Percentiles rank a stretch among this genome's conserved stretches.
These are phyloP conservation scores for Gaertneriomyces sp. DNA, from an alignment of 192 early-diverging fungal genomes.

Conservation along the genomic window DNA sequence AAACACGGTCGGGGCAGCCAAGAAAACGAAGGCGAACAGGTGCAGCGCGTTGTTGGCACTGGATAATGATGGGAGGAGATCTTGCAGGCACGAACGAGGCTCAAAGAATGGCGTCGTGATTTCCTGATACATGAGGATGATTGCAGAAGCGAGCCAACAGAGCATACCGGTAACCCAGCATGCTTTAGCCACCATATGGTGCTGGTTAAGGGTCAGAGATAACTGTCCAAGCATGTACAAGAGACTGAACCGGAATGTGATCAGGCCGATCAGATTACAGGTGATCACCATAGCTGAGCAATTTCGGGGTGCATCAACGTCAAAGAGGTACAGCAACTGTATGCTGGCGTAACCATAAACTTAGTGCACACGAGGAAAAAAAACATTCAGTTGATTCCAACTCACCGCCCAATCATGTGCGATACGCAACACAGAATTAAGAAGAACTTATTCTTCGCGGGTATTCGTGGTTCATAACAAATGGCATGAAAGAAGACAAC, in stretches of 20 bases:
- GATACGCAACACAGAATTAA: background rate
- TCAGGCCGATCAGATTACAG: constrained; percentile 6
- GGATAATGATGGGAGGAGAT: background rate
- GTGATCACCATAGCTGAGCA: background rate
- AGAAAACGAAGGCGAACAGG: constrained; percentile 9
- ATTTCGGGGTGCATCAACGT: background rate
- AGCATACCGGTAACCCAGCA: background rate
- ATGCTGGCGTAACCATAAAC: no score
- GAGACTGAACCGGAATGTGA: constrained; percentile 8
- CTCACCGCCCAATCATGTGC: background rate
- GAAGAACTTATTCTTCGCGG: background rate
- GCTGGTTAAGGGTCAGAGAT: constrained; percentile 1
- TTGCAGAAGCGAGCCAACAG: background rate
- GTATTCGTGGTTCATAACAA: background rate
- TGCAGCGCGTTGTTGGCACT: constrained; percentile 6
- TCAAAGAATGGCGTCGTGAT: background rate
- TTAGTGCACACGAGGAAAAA: no score
- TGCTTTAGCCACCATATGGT: background rate
- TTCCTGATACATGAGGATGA: constrained; percentile 2
- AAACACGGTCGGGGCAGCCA: background rate
- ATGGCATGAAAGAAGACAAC: background rate
- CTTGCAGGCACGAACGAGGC: background rate
- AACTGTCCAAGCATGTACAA: constrained; percentile 18
- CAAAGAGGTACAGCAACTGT: constrained; percentile 9
- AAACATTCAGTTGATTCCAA: constrained; percentile 1